phyloP scores from a whole-genome alignment of 2,329 filamentous ascomycete species.

The Penicillium sp. region DNA sequence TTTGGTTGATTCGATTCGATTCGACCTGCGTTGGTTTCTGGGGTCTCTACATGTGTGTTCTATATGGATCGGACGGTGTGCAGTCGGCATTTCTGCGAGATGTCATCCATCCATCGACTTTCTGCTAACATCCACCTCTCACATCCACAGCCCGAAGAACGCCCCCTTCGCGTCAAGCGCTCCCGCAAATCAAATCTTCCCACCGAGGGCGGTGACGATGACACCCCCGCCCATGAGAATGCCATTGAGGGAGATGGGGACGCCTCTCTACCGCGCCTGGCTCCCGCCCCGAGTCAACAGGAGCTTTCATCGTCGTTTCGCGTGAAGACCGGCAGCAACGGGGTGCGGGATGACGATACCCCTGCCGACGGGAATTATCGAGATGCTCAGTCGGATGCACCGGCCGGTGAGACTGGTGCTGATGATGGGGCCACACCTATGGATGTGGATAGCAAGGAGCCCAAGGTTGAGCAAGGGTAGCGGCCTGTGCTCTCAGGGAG shows the following conservation, averaged over 20 bases:
- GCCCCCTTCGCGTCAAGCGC: constrained; percentile 50
- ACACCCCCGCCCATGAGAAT: constrained; percentile 26
- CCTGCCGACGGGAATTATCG: constrained; percentile 20
- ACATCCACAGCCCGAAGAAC: constrained; percentile 48
- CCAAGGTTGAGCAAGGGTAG: constrained; percentile 36
- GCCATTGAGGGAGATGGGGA: constrained; percentile 27
- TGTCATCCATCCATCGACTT: not conserved
- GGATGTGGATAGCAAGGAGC: constrained; percentile 43
- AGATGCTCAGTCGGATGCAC: constrained; percentile 17
- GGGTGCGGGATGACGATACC: constrained; percentile 33
- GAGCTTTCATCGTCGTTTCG: constrained; percentile 45
- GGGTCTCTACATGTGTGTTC: not conserved
- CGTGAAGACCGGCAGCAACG: constrained; percentile 36
- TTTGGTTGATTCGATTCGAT: not conserved
- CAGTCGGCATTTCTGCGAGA: not conserved
- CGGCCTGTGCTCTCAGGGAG: not conserved
- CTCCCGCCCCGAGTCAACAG: constrained; percentile 42
- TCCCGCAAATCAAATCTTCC: constrained; percentile 44
- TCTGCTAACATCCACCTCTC: not conserved
- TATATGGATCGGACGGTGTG: not conserved
- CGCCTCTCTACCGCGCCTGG: constrained; percentile 39
- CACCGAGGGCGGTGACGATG: constrained; percentile 33
- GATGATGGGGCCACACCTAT: constrained; percentile 39
- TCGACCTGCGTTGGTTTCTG: not conserved
- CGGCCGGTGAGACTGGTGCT: constrained; percentile 21